A percentile compares a stretch with the other conserved stretches of the same genome.
Conservation (phyloP, 202 grass and related monocot genomes). For the Eragrostis tef region DNA sequence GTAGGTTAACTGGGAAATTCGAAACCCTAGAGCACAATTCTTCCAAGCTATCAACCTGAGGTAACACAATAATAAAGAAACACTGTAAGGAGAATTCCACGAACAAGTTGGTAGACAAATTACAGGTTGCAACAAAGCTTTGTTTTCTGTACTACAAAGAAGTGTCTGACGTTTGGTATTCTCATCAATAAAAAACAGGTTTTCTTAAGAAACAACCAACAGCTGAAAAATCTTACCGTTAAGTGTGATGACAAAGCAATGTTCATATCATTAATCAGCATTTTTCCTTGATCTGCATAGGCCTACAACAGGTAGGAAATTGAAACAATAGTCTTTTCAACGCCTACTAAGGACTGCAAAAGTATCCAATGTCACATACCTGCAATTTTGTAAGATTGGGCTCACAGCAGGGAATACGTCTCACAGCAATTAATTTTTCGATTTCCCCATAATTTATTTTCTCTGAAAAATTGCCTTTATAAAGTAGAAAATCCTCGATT, state of each 20-base stretch:
- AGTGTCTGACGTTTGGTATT: slow-evolving; percentile 14
- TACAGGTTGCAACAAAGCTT: neutral
- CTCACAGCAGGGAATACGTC: slow-evolving; percentile 52
- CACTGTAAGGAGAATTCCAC: slow-evolving; percentile 27
- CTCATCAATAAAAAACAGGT: neutral
- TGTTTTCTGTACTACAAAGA: slow-evolving; percentile 31
- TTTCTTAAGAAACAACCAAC: slow-evolving; percentile 27
- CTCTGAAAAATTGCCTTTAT: slow-evolving; percentile 47
- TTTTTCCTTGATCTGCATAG: slow-evolving; percentile 63
- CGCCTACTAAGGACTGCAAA: slow-evolving; percentile 4
- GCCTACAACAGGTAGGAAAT: slow-evolving; percentile 46
- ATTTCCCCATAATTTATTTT: slow-evolving; percentile 75
- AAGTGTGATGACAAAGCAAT: slow-evolving; percentile 64
- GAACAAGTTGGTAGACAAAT: slow-evolving; percentile 29
- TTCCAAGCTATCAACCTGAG: slow-evolving; percentile 79
- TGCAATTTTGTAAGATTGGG: slow-evolving; percentile 64
- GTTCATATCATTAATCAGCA: slow-evolving; percentile 66
- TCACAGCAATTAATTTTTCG: slow-evolving; percentile 62
- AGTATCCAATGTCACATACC: slow-evolving; percentile 53
- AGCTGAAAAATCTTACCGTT: slow-evolving; percentile 59
- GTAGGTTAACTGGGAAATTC: slow-evolving; percentile 69
- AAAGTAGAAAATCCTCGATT: slow-evolving; percentile 53
- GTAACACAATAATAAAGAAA: slow-evolving; percentile 46
- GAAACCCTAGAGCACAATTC: slow-evolving; percentile 53
- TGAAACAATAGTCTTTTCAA: slow-evolving; percentile 37